These are phyloP conservation scores for Colletotrichum graminicola DNA, from an alignment of 2,329 filamentous ascomycete genomes.

Conservation along the genomic window DNA sequence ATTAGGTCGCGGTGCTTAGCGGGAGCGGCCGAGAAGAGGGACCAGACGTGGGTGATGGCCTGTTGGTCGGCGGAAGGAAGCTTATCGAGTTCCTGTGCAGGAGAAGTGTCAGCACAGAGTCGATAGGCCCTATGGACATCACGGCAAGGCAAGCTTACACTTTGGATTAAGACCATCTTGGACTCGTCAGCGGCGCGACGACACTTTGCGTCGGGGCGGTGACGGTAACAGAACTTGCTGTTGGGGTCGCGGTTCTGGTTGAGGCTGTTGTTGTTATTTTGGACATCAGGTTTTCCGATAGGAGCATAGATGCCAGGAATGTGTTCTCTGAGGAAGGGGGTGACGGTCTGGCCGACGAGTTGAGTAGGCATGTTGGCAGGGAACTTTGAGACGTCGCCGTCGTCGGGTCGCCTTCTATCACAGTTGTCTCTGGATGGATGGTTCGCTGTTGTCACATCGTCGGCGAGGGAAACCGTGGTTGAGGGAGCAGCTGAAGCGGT, in stretches of 20 bases:
- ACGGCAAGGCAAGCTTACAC: constrained; percentile 64
- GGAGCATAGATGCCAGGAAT: constrained; percentile 92
- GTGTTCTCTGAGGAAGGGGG: constrained; percentile 90
- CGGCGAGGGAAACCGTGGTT: constrained; percentile 15
- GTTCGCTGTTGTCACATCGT: constrained; percentile 33
- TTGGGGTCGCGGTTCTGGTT: constrained; percentile 65
- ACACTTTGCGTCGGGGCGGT: constrained; percentile 94
- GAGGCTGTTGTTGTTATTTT: constrained; percentile 53
- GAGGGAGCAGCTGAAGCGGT: constrained; percentile 19
- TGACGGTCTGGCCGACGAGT: constrained; percentile 81
- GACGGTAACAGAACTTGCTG: constrained; percentile 95
- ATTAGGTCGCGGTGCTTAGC: constrained; percentile 95
- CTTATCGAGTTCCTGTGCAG: constrained; percentile 78
- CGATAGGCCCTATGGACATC: constrained; percentile 8
- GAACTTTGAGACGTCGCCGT: constrained; percentile 62
- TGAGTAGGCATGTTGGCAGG: constrained; percentile 70
- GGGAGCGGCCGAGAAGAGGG: constrained; percentile 94
- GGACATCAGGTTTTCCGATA: constrained; percentile 69
- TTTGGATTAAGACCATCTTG: constrained; percentile 95
- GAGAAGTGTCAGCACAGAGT: constrained; percentile 46
- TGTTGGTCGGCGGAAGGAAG: constrained; percentile 90
- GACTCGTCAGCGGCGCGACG: constrained; percentile 92
- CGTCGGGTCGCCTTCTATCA: constrained; percentile 63
- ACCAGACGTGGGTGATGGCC: constrained; percentile 97
- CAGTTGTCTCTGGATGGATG: constrained; percentile 58